Evolutionary conservation across 768 basidiomycete species (phyloP).

Genomic region (Daedaleopsis nitida): DNA sequence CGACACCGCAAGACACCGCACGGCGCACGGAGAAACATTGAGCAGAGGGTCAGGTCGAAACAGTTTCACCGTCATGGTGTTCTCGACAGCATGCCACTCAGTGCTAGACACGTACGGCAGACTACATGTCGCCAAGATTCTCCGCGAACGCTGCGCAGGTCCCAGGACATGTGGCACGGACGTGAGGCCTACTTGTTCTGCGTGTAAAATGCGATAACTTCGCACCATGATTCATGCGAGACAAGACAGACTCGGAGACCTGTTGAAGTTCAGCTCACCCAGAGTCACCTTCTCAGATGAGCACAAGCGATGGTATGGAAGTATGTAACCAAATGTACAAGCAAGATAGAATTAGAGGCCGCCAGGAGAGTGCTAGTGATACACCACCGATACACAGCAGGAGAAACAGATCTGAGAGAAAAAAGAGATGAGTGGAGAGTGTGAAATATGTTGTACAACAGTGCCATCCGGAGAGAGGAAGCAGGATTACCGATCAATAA

Average conservation of each 20-base stretch:
- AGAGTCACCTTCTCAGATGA: no score
- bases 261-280: no score
- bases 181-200: no score
- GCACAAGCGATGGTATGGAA: no score
- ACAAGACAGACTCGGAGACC: no score
- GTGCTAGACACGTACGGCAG: neutral
- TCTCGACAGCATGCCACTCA: neutral
- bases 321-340: no score
- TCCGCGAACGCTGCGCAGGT: no score
- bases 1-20: conserved; percentile 11
- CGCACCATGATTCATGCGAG: no score
- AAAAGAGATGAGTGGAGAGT: neutral
- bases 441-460: conserved; percentile 19
- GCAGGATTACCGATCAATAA: neutral
- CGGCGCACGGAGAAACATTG: conserved; percentile 2
- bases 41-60: conserved; percentile 1
- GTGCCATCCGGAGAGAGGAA: neutral
- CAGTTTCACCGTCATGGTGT: conserved; percentile 1
- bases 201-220: no score
- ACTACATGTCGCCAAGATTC: no score
- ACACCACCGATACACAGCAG: conserved; percentile 18
- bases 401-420: neutral
- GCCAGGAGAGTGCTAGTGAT: conserved; percentile 12
- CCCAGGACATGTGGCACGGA: no score
- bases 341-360: neutral